phyloP scores from a whole-genome alignment of 2,329 filamentous ascomycete genomes.

The Xylariaceae sp. region DNA sequence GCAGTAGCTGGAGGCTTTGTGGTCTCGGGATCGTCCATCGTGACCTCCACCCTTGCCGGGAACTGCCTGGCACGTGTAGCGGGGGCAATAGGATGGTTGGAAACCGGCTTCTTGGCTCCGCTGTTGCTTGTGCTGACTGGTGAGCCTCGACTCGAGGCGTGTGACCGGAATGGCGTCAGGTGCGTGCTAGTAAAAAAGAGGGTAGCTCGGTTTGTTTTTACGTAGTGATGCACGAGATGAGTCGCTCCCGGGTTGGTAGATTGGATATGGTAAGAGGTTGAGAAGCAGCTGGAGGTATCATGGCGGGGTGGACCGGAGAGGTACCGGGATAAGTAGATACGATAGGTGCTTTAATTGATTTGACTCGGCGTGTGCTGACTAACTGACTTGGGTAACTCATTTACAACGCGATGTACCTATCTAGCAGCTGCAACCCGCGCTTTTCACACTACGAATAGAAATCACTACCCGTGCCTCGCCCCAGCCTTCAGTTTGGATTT shows the following conservation, averaged over 20 bases:
- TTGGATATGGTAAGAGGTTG: not conserved
- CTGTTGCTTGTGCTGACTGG: constrained; percentile 7
- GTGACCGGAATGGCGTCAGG: constrained; percentile 14
- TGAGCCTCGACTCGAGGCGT: constrained; percentile 16
- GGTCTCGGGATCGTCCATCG: constrained; percentile 25
- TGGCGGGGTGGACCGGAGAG: not conserved
- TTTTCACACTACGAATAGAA: no score
- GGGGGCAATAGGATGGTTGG: constrained; percentile 9
- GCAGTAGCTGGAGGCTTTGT: constrained; percentile 15
- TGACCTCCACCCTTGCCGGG: constrained; percentile 15
- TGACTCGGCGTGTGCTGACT: no score
- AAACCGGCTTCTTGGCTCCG: constrained; percentile 2
- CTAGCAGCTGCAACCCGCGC: no score
- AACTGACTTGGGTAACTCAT: no score
- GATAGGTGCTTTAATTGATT: no score
- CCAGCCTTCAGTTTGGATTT: no score
- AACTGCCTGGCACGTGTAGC: constrained; percentile 5
- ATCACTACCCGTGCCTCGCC: no score
- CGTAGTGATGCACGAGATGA: constrained; percentile 15
- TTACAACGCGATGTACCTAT: no score
- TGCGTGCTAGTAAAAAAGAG: constrained; percentile 17
- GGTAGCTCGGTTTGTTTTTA: constrained; percentile 16
- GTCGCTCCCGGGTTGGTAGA: not conserved
- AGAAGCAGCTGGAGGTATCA: not conserved
- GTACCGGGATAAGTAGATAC: not conserved